Percentiles rank a stretch among this genome's conserved stretches.
These are phyloP conservation scores for Lentinus tigrinus DNA, from an alignment of 768 basidiomycete species.

Conservation along the genomic window DNA sequence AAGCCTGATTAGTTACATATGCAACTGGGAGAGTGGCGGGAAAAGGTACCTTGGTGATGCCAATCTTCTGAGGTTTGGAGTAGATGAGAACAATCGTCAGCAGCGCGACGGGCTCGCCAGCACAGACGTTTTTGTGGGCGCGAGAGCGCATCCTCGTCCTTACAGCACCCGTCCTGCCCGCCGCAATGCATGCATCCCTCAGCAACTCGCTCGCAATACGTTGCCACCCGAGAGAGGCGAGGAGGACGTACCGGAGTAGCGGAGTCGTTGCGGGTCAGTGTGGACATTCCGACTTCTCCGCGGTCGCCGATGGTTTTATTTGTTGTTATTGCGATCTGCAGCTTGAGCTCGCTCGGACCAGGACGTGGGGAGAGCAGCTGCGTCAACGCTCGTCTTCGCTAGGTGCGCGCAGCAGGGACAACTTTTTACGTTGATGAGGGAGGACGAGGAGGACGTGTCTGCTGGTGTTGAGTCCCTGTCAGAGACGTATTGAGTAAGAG, in stretches of 20 bases:
- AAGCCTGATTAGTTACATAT: conserved; percentile 1
- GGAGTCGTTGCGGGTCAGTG: conserved; percentile 84
- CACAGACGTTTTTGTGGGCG: conserved; percentile 99
- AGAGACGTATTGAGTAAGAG: background rate
- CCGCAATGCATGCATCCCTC: conserved; percentile 53
- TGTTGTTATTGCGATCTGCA: conserved; percentile 77
- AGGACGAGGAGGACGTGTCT: conserved; percentile 6
- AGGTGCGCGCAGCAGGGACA: background rate
- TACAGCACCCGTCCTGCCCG: conserved; percentile 47
- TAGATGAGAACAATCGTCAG: conserved; percentile 97
- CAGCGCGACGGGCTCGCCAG: conserved; percentile 90
- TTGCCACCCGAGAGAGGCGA: background rate
- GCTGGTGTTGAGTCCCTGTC: conserved; percentile 55
- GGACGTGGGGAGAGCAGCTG: background rate
- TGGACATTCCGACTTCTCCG: conserved; percentile 81
- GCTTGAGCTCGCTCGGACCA: conserved; percentile 92
- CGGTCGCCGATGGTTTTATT: conserved; percentile 87
- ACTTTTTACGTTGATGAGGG: conserved; percentile 58
- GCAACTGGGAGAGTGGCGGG: no score
- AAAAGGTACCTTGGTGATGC: conserved; percentile 86
- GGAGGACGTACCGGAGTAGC: conserved; percentile 84
- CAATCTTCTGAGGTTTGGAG: conserved; percentile 93
- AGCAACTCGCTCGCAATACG: no score
- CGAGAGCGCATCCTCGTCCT: conserved; percentile 83
- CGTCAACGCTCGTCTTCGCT: background rate